These are phyloP conservation scores for Neonectria magnoliae DNA, from an alignment of 2,329 filamentous ascomycete genomes.

Conservation along the genomic window DNA sequence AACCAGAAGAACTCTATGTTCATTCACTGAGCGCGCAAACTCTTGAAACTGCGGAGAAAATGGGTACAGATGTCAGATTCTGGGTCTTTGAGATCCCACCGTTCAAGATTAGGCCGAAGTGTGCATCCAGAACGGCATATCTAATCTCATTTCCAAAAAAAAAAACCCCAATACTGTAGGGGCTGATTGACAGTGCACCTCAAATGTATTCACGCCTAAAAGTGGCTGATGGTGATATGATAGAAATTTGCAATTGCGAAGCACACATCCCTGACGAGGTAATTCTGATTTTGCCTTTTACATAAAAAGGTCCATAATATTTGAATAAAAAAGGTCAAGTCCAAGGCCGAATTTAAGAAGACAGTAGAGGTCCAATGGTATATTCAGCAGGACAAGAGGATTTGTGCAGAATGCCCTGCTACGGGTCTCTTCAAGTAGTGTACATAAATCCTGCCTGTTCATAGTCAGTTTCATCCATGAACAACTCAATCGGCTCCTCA, in stretches of 20 bases:
- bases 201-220: not conserved
- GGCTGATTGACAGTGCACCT: no score
- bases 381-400: not conserved
- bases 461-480: conserved; percentile 18
- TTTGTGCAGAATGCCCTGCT: not conserved
- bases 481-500: conserved; percentile 11
- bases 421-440: not conserved
- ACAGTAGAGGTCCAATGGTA: not conserved
- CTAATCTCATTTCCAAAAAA: no score
- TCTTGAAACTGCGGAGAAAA: no score
- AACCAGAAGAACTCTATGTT: no score
- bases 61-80: no score
- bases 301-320: no score
- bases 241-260: not conserved
- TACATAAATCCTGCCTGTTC: conserved; percentile 18
- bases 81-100: no score
- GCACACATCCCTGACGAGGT: not conserved
- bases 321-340: not conserved
- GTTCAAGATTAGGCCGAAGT: no score
- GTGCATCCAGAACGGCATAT: no score
- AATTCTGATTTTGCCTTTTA: not conserved
- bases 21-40: no score
- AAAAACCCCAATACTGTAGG: no score
- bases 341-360: not conserved
- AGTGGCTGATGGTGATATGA: not conserved